Percentiles rank a stretch among this genome's conserved stretches.
These are phyloP conservation scores for Millerozyma miso DNA, from an alignment of 805 yeast genomes.

Conservation along the genomic window DNA sequence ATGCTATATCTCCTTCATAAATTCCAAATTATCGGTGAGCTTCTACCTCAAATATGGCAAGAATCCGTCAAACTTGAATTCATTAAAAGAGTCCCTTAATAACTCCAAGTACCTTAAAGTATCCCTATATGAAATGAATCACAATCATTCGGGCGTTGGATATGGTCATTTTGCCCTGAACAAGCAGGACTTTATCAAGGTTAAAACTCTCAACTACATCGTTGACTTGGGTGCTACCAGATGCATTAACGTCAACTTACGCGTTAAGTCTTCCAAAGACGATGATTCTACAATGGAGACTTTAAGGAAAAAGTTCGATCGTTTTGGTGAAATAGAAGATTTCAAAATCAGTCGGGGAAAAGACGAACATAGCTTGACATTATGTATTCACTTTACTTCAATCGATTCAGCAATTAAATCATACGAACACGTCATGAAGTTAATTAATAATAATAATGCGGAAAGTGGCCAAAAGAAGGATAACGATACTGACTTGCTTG, in stretches of 20 bases:
- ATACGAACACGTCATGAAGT: slow-evolving; percentile 28
- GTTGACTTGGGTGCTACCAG: slow-evolving; percentile 38
- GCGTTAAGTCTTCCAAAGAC: background rate
- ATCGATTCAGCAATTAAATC: slow-evolving; percentile 45
- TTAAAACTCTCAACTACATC: slow-evolving; percentile 39
- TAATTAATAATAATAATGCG: slow-evolving; percentile 19
- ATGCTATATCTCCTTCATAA: slow-evolving; percentile 35
- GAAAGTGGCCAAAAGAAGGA: slow-evolving; percentile 9
- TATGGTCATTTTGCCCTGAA: background rate
- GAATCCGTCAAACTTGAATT: slow-evolving; percentile 19
- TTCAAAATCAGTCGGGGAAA: slow-evolving; percentile 17
- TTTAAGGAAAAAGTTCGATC: slow-evolving; percentile 27
- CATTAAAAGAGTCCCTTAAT: slow-evolving; percentile 20
- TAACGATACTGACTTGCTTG: slow-evolving; percentile 10
- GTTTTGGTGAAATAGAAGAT: slow-evolving; percentile 41
- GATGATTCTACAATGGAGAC: background rate
- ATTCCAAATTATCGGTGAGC: slow-evolving; percentile 27
- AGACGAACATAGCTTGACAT: slow-evolving; percentile 3
- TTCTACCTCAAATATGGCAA: slow-evolving; percentile 31
- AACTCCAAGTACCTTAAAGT: slow-evolving; percentile 26
- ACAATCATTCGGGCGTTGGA: slow-evolving; percentile 1
- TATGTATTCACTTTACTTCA: slow-evolving; percentile 37
- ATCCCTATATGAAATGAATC: slow-evolving; percentile 20
- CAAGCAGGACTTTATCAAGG: slow-evolving; percentile 32
- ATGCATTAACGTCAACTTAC: slow-evolving; percentile 17